A percentile compares a stretch with the other conserved stretches of the same genome.
Evolutionary conservation across 768 basidiomycete genomes (phyloP).

Genomic region (Panus rudis): DNA sequence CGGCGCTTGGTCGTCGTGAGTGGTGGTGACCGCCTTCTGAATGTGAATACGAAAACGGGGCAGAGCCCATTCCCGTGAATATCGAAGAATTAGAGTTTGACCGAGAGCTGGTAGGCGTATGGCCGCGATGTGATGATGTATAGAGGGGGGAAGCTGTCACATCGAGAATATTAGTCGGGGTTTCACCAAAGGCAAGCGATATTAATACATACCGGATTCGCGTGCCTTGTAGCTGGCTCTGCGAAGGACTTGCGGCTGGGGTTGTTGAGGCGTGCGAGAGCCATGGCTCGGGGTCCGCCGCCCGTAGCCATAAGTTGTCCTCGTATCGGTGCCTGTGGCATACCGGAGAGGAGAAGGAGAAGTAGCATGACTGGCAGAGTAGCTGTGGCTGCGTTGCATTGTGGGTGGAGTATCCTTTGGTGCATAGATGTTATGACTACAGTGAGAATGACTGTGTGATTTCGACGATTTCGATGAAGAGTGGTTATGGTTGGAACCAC

Average conservation of each 20-base stretch:
- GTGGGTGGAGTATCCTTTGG: slow-evolving; percentile 18
- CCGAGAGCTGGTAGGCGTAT: slow-evolving; percentile 36
- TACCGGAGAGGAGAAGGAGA: slow-evolving; percentile 30
- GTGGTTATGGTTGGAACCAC: slow-evolving; percentile 25
- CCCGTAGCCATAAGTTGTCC: slow-evolving; percentile 25
- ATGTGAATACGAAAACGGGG: slow-evolving; percentile 21
- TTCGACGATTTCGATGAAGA: slow-evolving; percentile 23
- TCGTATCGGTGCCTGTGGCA: slow-evolving; percentile 21
- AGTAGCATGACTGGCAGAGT: slow-evolving; percentile 28
- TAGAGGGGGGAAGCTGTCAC: not conserved
- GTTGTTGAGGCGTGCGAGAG: slow-evolving; percentile 17
- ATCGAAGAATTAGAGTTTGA: slow-evolving; percentile 48
- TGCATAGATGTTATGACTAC: slow-evolving; percentile 27
- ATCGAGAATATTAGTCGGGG: too few relatives aligned
- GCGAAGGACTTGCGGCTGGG: slow-evolving; percentile 32
- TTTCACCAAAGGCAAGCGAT: too few relatives aligned
- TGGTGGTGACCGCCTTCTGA: slow-evolving; percentile 34
- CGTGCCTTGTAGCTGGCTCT: slow-evolving; percentile 37
- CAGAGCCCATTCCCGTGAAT: slow-evolving; percentile 29
- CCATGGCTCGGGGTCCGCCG: slow-evolving; percentile 21
- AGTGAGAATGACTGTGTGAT: slow-evolving; percentile 37
- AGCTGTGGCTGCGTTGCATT: slow-evolving; percentile 33
- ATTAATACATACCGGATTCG: slow-evolving; percentile 33
- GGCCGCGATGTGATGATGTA: not conserved
- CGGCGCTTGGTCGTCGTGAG: slow-evolving; percentile 20